phyloP scores from a whole-genome alignment of 2,329 filamentous ascomycete genomes.

The Beauveria sp. region DNA sequence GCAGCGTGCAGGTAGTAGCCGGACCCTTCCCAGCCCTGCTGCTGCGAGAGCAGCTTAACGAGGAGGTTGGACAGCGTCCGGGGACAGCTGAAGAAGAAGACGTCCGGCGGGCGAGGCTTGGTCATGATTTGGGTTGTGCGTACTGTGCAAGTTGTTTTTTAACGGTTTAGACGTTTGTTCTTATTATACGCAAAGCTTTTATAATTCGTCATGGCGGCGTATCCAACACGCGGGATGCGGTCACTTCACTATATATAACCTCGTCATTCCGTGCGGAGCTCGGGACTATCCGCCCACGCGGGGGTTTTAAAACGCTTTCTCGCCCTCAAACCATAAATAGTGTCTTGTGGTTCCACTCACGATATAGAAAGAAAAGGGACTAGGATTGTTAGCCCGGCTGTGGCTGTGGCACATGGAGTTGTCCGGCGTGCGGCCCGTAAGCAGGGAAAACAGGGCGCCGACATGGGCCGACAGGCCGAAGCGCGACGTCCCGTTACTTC shows the following conservation, averaged over 20 bases:
- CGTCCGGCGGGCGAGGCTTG: slow-evolving; percentile 2
- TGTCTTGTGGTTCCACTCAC: neutral
- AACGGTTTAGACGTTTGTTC: too few relatives aligned
- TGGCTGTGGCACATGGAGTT: neutral
- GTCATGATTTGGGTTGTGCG: neutral
- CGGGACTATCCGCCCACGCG: neutral
- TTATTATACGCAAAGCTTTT: too few relatives aligned
- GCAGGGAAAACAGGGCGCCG: neutral
- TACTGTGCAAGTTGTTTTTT: neutral
- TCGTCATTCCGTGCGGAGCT: neutral
- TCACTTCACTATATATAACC: too few relatives aligned
- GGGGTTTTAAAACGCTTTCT: neutral
- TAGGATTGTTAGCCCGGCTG: neutral
- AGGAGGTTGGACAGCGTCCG: slow-evolving; percentile 11
- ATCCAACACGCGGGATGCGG: neutral
- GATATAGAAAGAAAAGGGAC: neutral
- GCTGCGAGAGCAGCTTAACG: slow-evolving; percentile 11
- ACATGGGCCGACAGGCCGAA: neutral
- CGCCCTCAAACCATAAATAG: neutral
- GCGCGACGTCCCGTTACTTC: neutral
- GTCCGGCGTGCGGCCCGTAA: neutral
- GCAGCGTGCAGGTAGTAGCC: slow-evolving; percentile 8
- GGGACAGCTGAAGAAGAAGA: slow-evolving; percentile 10
- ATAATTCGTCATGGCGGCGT: too few relatives aligned
- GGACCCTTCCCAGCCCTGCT: slow-evolving; percentile 5